Conservation (phyloP, 345 rosid genomes). For the Corchorus capsularis region DNA sequence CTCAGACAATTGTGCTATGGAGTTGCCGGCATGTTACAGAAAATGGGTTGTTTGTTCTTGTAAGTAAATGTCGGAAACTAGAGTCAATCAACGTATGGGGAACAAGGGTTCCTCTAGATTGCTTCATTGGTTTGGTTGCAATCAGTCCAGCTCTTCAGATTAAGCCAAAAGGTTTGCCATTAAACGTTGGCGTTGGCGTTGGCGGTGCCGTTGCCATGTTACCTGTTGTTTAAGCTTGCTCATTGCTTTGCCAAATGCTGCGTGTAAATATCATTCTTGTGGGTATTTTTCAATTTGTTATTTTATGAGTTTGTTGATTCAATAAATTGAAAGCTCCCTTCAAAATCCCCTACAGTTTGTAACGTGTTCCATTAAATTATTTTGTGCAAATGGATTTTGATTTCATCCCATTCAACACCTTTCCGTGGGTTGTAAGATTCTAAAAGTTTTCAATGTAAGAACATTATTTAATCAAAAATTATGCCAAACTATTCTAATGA, state of each 20-base stretch:
- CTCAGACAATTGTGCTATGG: constrained; percentile 77
- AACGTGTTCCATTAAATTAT: background rate
- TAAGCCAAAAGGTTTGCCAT: constrained; percentile 47
- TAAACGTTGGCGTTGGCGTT: constrained; percentile 39
- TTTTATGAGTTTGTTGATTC: background rate
- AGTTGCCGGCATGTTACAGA: constrained; percentile 89
- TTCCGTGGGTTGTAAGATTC: background rate
- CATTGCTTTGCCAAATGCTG: background rate
- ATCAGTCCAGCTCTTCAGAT: constrained; percentile 74
- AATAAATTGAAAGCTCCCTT: background rate
- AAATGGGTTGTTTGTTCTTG: constrained; percentile 65
- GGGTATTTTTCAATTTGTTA: background rate
- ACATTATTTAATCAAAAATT: background rate
- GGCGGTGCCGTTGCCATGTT: constrained; percentile 32
- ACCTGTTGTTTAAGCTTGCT: constrained; percentile 43
- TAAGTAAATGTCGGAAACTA: constrained; percentile 66
- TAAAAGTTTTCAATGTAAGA: background rate
- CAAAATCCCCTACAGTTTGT: background rate
- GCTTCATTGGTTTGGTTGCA: constrained; percentile 60
- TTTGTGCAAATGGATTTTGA: background rate
- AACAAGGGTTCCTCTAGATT: constrained; percentile 68
- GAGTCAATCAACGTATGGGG: constrained; percentile 88
- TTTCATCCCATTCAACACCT: background rate
- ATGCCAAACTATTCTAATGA: background rate
- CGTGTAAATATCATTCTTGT: background rate